Percentiles rank a stretch among this genome's conserved stretches.
Conservation (phyloP, 768 basidiomycete genomes). For the Mycena venus region DNA sequence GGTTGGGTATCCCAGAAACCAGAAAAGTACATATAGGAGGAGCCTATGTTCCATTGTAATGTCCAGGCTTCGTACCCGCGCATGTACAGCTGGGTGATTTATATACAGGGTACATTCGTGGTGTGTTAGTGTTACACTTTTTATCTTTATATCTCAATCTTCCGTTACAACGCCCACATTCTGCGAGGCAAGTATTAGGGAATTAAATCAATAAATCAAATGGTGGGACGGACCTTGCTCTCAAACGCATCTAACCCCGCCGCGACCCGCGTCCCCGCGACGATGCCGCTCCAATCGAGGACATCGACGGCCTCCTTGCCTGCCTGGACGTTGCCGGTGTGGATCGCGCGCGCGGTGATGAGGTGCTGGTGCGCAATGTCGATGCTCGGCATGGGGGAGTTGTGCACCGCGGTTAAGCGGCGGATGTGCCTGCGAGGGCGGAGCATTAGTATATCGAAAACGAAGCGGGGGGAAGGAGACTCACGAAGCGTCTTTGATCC, state of each 20-base stretch:
- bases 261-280: slow-evolving; percentile 82
- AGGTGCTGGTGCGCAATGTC: slow-evolving; percentile 85
- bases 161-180: slow-evolving; percentile 25
- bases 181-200: neutral
- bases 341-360: slow-evolving; percentile 82
- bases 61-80: neutral
- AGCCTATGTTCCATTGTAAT: neutral
- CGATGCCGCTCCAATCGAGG: slow-evolving; percentile 87
- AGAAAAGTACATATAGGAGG: neutral
- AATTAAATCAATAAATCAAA: neutral
- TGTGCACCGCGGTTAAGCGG: slow-evolving; percentile 72
- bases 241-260: slow-evolving; percentile 72
- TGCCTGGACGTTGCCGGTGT: slow-evolving; percentile 61
- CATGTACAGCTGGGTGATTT: neutral
- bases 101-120: slow-evolving; percentile 8
- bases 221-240: slow-evolving; percentile 32
- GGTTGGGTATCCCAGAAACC: too few species aligned
- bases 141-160: slow-evolving; percentile 11
- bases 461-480: too few species aligned
- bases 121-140: slow-evolving; percentile 25
- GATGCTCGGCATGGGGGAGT: slow-evolving; percentile 78
- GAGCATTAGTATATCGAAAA: neutral
- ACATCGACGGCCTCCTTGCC: slow-evolving; percentile 62
- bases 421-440: slow-evolving; percentile 69
- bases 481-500: slow-evolving; percentile 85